Base-by-base conservation (phyloP, 2,329 filamentous ascomycete species). In the Verticillium nonalfalfae region DNA sequence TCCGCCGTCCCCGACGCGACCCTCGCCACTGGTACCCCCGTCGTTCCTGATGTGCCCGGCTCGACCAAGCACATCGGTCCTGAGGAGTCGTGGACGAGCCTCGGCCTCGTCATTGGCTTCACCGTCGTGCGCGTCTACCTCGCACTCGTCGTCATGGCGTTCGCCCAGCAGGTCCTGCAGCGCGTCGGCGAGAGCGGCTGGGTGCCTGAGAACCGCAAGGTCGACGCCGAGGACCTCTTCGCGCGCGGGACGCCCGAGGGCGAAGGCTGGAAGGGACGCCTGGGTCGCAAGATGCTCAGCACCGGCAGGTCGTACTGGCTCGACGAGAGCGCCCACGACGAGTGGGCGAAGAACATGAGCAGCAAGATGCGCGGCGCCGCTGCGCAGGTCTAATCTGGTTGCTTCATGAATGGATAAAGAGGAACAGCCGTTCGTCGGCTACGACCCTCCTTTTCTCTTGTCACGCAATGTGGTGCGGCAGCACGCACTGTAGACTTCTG, bases 51-150 rank as follows among this genome's bases (percentile, higher is more conserved):
- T 34, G 62, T 64, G 10, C 64, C 64, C 33, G 59, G 60, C 58
- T 60, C 64, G 5, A 66, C 63, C 1, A 65, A 62, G 54, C 64
- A 65, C 55, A 61, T 67, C 9, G 68, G 67, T 5, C 76, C 77
- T 2, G 90, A 72, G 78, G 88, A 78, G 81, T 89, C 75, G 81
- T 86, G 68, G 76, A 88, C 91, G 64, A 94, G 90, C 75, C 89
- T 97, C 73, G 79, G 88, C 11, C 81, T 96, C 60, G 90, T 97
- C 63, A 82, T 84, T 36, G 75, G 83, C 1, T 83, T 97, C 65
- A 96, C 90, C 76, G 79, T 89, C 13, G 79, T 96, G 50, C 84
- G 93, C 35, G 74, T 93, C 35, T 97, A 97, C 78, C 93, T 96
- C 68, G 86, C 90, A 67, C 79, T 97, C 40, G 83, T 97, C 60